Evolutionary conservation across 306 rosid genomes (phyloP).

Genomic region (Corylus heterophylla): DNA sequence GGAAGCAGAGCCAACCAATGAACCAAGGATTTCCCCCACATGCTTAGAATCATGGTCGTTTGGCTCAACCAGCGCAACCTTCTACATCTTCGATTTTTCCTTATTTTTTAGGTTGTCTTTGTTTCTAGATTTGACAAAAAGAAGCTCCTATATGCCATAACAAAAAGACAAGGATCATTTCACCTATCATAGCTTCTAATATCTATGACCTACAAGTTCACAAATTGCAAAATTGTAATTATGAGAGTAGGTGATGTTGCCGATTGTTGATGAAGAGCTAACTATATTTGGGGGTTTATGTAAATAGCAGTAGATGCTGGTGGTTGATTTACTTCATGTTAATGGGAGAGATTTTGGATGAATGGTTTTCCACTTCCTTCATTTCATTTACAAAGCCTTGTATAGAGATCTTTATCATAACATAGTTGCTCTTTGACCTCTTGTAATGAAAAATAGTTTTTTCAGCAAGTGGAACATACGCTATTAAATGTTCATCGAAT

Average conservation of each 20-base stretch:
- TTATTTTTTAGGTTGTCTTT: no score
- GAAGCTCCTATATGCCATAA: no score
- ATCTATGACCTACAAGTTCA: conserved; percentile 15
- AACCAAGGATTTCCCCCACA: no score
- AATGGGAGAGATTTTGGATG: conserved; percentile 20
- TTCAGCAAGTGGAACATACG: background rate
- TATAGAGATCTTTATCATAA: conserved; percentile 36
- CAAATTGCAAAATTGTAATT: conserved; percentile 63
- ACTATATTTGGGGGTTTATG: conserved; percentile 55
- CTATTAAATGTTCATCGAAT: no score
- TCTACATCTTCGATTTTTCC: no score
- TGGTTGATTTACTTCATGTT: conserved; percentile 49
- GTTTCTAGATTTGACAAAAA: no score
- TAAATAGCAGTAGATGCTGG: conserved; percentile 50
- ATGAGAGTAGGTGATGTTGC: conserved; percentile 47
- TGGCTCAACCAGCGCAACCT: no score
- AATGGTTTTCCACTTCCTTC: conserved; percentile 10
- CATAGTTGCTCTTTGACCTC: conserved; percentile 12
- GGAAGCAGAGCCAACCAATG: no score
- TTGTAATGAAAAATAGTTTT: conserved; percentile 16
- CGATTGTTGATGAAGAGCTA: conserved; percentile 38
- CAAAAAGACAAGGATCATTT: conserved; percentile 62
- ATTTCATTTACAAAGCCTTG: conserved; percentile 22
- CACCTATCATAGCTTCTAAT: conserved; percentile 71
- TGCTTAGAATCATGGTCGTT: no score